Evolutionary conservation across 306 rosid genomes (phyloP).

Genomic region (Lathyrus oleraceus): DNA sequence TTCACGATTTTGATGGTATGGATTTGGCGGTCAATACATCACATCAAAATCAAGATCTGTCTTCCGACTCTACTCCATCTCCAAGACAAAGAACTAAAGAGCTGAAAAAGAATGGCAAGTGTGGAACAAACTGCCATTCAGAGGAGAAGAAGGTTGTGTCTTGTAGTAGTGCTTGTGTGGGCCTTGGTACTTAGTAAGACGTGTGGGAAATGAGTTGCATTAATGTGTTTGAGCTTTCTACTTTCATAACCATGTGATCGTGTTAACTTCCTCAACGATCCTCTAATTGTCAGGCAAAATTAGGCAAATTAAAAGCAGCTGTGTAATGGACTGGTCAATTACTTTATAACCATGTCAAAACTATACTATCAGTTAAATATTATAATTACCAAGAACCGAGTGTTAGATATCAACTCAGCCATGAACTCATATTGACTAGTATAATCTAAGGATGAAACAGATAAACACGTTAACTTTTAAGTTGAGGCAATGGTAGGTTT

Average conservation of each 20-base stretch:
- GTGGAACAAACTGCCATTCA: too few relatives aligned
- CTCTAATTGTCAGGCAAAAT: not conserved
- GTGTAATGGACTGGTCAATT: too few relatives aligned
- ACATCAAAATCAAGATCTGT: too few relatives aligned
- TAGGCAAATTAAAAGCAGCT: not conserved
- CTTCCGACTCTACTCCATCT: too few relatives aligned
- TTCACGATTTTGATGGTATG: too few relatives aligned
- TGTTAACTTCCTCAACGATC: constrained; percentile 1
- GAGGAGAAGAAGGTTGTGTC: too few relatives aligned
- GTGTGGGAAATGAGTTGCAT: not conserved
- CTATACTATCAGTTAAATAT: not conserved
- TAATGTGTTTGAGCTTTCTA: not conserved
- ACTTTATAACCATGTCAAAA: too few relatives aligned
- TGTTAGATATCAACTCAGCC: not conserved
- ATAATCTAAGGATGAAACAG: not conserved
- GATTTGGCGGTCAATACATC: too few relatives aligned
- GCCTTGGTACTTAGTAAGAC: not conserved
- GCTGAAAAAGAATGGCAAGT: too few relatives aligned
- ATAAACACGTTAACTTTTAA: not conserved
- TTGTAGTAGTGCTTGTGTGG: not conserved
- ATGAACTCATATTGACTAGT: not conserved
- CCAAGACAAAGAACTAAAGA: too few relatives aligned
- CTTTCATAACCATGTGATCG: constrained; percentile 9
- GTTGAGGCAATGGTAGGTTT: not conserved
- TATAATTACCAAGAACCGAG: not conserved